Evolutionary conservation across 805 yeast genomes (phyloP).

Genomic region (Candida sphagnicola): DNA sequence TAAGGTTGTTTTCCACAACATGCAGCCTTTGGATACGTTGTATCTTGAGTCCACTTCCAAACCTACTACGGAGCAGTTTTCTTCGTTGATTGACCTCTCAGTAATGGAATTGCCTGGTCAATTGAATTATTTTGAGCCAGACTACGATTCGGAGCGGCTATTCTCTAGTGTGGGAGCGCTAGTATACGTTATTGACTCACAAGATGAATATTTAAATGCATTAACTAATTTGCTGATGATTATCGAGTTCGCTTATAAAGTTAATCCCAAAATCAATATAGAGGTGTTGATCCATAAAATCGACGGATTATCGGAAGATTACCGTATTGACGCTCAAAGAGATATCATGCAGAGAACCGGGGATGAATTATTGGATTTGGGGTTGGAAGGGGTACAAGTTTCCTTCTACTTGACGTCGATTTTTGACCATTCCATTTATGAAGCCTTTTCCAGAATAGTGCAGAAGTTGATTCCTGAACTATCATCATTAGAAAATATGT

Average conservation of each 20-base stretch:
- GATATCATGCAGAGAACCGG: slow-evolving; percentile 96
- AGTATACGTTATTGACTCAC: slow-evolving; percentile 92
- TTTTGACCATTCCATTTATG: slow-evolving; percentile 93
- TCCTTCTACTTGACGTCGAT: slow-evolving; percentile 90
- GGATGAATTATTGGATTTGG: slow-evolving; percentile 85
- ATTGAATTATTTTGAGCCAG: slow-evolving; percentile 81
- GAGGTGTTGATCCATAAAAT: slow-evolving; percentile 95
- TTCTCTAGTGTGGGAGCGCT: slow-evolving; percentile 84
- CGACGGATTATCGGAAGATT: slow-evolving; percentile 93
- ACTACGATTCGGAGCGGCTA: slow-evolving; percentile 70
- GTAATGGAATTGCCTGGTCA: slow-evolving; percentile 97
- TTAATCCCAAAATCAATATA: slow-evolving; percentile 79
- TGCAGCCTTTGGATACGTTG: slow-evolving; percentile 92
- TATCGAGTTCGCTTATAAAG: slow-evolving; percentile 79
- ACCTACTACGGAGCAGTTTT: slow-evolving; percentile 81
- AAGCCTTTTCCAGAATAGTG: slow-evolving; percentile 89
- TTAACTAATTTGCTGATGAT: slow-evolving; percentile 84
- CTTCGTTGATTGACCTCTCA: slow-evolving; percentile 78
- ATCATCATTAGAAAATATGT: slow-evolving; percentile 81
- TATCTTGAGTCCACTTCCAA: slow-evolving; percentile 87
- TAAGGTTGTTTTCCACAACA: slow-evolving; percentile 91
- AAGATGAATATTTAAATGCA: slow-evolving; percentile 92
- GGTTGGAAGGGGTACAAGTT: slow-evolving; percentile 86
- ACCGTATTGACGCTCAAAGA: slow-evolving; percentile 88
- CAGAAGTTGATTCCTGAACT: slow-evolving; percentile 88